phyloP scores from a whole-genome alignment of 805 yeast genomes.

The Hanseniaspora occidentalis region DNA sequence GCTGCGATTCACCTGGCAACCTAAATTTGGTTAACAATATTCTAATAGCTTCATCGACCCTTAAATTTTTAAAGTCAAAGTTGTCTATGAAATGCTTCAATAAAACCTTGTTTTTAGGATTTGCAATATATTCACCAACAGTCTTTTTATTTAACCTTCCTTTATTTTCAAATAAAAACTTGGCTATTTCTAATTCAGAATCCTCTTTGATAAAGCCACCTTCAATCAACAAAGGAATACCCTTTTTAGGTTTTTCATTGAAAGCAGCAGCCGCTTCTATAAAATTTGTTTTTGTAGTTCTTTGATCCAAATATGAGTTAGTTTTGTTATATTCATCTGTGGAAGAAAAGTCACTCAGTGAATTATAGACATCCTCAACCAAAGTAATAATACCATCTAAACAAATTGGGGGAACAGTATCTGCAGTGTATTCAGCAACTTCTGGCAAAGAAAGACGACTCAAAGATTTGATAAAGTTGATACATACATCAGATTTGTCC shows the following conservation, averaged over 20 bases:
- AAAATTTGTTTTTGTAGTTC: slow-evolving; percentile 55
- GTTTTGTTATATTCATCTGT: slow-evolving; percentile 12
- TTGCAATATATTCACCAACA: slow-evolving; percentile 77
- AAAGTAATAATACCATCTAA: slow-evolving; percentile 74
- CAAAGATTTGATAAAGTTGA: slow-evolving; percentile 52
- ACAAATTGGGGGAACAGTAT: slow-evolving; percentile 86
- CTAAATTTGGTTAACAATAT: slow-evolving; percentile 71
- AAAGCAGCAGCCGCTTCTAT: slow-evolving; percentile 63
- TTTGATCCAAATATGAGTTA: slow-evolving; percentile 18
- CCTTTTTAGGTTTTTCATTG: slow-evolving; percentile 69
- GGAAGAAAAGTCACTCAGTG: slow-evolving; percentile 18
- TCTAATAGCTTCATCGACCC: slow-evolving; percentile 91
- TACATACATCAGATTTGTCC: slow-evolving; percentile 68
- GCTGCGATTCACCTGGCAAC: slow-evolving; percentile 95
- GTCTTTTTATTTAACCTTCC: slow-evolving; percentile 77
- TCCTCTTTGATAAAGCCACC: slow-evolving; percentile 47
- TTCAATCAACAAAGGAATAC: slow-evolving; percentile 51
- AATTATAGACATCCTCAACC: slow-evolving; percentile 47
- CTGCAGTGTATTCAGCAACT: slow-evolving; percentile 65
- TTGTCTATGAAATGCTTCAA: slow-evolving; percentile 51
- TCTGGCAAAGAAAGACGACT: slow-evolving; percentile 78
- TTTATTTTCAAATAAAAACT: slow-evolving; percentile 65
- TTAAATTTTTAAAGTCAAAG: slow-evolving; percentile 61
- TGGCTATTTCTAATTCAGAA: slow-evolving; percentile 54
- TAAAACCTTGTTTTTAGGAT: slow-evolving; percentile 50